Evolutionary conservation across 75 land plant species (phyloP), one percentile per base, ranked within the genome.

Genomic region (Sequoia sempervirens): DNA sequence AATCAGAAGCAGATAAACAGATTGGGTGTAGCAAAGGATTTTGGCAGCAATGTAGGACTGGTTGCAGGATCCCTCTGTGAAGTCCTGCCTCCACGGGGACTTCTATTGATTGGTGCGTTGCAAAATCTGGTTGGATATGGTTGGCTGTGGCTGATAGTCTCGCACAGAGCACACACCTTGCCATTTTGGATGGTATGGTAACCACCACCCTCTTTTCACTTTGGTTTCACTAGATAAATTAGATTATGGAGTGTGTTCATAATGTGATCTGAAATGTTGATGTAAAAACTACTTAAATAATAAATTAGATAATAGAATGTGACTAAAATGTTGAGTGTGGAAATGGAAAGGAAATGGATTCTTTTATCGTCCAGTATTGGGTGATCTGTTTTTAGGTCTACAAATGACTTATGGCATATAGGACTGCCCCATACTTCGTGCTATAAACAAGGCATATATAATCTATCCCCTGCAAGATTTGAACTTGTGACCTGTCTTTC

Each of bases 21-120:
- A 12, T 73, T 97, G 66, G 99, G 99, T 30, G 96, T 96, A 66
- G 99, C 99, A 64, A 97, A 97, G 85, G 98, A 97, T 80, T 85
- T 97, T 17, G 99, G 99, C 2, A 98, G 94, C 81, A 92, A 95
- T 83, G 90, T 94, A 70, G 99, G 99, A 12, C 88, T 97, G 46
- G 79, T 96, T 28, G 92, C 96, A 15, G 99, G 93, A 8, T 85
- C 84, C 41, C 90, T 97, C 72, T 88, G 89, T 68, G 98, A 97
- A 89, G 34, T 90, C 5, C 85, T 97, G 87, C 99, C 99, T 20
- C 46, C 93, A 11, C 96, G 98, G 98, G 96, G 72, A 11, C 89
- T 91, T 81, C 83, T 96, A 28, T 83, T 96, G 10, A 79, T 94
- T 75, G 99, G 99, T 80, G 92, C 89, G 50, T 23, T 94, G 32